Conservation (phyloP, 257 asterid genomes). For the Echium plantagineum region DNA sequence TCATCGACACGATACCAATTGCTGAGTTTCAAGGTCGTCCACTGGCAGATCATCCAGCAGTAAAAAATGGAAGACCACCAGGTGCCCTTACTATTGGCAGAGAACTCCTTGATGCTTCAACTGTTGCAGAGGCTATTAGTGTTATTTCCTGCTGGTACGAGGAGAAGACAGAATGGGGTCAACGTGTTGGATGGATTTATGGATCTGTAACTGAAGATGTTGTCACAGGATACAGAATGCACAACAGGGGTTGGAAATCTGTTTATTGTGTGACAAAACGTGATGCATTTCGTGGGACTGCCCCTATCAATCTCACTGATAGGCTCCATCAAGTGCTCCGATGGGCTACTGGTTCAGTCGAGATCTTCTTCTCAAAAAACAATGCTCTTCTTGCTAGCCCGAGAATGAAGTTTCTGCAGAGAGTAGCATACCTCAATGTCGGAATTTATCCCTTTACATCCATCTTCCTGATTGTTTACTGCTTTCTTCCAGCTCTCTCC, state of each 20-base stretch:
- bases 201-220: constrained; percentile 64
- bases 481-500: constrained; percentile 59
- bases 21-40: constrained; percentile 57
- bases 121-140: constrained; percentile 46
- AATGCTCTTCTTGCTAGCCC: constrained; percentile 30
- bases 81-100: constrained; percentile 35
- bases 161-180: constrained; percentile 64
- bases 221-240: constrained; percentile 63
- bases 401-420: constrained; percentile 36
- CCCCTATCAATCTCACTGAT: constrained; percentile 55
- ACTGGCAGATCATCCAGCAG: constrained; percentile 50
- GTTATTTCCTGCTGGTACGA: constrained; percentile 62
- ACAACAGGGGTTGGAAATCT: constrained; percentile 58
- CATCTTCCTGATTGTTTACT: constrained; percentile 39
- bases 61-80: constrained; percentile 50
- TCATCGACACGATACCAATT: constrained; percentile 42
- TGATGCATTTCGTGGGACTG: constrained; percentile 53
- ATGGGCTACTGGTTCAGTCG: constrained; percentile 63
- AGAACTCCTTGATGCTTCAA: constrained; percentile 42
- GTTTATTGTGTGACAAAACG: constrained; percentile 51
- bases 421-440: constrained; percentile 53
- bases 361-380: constrained; percentile 53
- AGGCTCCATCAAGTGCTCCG: constrained; percentile 61
- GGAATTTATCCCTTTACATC: constrained; percentile 61
- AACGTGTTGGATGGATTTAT: constrained; percentile 65